Percentiles rank a stretch among this genome's conserved stretches.
These are phyloP conservation scores for Curvularia eragrostidis DNA, from an alignment of 2,329 filamentous ascomycete species.

Conservation along the genomic window DNA sequence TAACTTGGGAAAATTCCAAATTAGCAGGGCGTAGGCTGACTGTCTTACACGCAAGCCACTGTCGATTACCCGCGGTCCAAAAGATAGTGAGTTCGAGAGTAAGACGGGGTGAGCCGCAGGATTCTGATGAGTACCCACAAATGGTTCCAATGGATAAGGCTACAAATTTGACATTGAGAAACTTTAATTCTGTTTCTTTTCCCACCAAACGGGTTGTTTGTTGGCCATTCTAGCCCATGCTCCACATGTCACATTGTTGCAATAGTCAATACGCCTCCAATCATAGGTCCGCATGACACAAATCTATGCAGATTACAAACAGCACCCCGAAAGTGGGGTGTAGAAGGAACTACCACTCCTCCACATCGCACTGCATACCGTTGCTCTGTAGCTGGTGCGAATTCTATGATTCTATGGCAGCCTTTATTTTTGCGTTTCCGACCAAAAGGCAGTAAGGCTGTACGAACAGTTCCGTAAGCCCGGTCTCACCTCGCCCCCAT, in stretches of 20 bases:
- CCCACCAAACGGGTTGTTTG: not conserved
- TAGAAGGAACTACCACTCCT: not conserved
- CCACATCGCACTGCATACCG: not conserved
- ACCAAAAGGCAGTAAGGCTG: not conserved
- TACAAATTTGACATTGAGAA: not conserved
- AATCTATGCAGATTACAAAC: not conserved
- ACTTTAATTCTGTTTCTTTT: not conserved
- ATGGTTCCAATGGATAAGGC: not conserved
- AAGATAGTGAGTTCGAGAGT: not conserved
- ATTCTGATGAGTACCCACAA: not conserved
- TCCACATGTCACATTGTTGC: not conserved
- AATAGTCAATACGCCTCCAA: not conserved
- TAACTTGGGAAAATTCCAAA: not conserved
- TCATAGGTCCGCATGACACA: not conserved
- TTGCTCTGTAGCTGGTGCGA: not conserved
- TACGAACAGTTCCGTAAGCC: not conserved
- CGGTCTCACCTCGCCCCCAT: not conserved
- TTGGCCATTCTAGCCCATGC: not conserved
- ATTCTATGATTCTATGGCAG: not conserved
- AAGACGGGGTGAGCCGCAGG: not conserved
- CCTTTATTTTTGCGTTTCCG: not conserved
- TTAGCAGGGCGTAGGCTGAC: not conserved
- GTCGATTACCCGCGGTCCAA: constrained; percentile 2
- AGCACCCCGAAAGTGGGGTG: not conserved
- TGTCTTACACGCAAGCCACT: not conserved